These are phyloP conservation scores for Pleodorina starrii DNA, from an alignment of 139 green algal genomes.

Conservation along the genomic window DNA sequence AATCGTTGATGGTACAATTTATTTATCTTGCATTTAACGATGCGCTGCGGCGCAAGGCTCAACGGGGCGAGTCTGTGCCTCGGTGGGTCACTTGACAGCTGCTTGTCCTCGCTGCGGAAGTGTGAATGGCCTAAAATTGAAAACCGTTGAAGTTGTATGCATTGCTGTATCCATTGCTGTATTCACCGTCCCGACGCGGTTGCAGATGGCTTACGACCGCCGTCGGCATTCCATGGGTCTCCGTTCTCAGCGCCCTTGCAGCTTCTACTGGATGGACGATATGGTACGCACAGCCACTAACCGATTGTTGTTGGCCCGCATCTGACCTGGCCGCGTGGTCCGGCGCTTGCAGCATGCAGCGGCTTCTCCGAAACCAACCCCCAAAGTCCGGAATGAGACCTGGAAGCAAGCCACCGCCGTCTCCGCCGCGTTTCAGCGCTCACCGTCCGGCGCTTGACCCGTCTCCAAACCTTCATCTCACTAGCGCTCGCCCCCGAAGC, in stretches of 20 bases:
- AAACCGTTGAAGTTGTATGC: background rate
- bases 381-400: too few relatives aligned
- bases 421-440: too few relatives aligned
- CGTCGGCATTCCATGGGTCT: constrained; percentile 1
- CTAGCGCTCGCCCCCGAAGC: too few relatives aligned
- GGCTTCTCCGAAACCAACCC: too few relatives aligned
- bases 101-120: background rate
- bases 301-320: too few relatives aligned
- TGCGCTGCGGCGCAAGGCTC: background rate
- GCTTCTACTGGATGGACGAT: background rate
- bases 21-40: background rate
- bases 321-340: too few relatives aligned
- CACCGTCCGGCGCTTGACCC: too few relatives aligned
- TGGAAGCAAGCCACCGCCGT: too few relatives aligned
- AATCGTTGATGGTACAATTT: background rate
- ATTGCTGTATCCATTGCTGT: background rate
- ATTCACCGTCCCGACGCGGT: background rate
- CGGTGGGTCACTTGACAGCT: background rate
- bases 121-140: background rate
- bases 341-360: too few relatives aligned
- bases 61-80: background rate
- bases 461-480: too few relatives aligned
- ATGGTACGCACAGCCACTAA: background rate
- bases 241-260: background rate
- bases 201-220: constrained; percentile 1